phyloP scores from a whole-genome alignment of 2,329 filamentous ascomycete genomes.

The Hymenoscyphus repandus region DNA sequence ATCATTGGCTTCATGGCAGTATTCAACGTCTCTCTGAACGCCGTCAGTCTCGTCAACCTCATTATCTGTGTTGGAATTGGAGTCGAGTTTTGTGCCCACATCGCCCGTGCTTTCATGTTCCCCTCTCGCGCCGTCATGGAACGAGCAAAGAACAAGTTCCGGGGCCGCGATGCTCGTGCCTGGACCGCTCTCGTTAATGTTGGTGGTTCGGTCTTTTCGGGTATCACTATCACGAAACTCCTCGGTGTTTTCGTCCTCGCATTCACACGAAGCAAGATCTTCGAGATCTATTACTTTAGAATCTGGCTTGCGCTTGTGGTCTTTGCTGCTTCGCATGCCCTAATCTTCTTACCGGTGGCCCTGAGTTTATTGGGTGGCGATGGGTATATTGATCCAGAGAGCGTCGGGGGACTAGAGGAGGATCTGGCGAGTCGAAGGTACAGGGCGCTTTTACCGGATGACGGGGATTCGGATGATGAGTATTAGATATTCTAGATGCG shows the following conservation, averaged over 20 bases:
- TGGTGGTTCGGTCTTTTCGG: constrained; percentile 88
- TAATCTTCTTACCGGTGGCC: constrained; percentile 87
- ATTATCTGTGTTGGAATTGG: constrained; percentile 96
- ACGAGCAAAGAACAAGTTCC: constrained; percentile 69
- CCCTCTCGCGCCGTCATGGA: constrained; percentile 80
- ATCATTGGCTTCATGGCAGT: constrained; percentile 95
- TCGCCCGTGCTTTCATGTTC: constrained; percentile 94
- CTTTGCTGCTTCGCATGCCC: constrained; percentile 81
- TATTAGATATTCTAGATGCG: no score
- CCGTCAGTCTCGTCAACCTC: constrained; percentile 90
- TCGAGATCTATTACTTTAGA: constrained; percentile 98
- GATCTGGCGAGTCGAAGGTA: constrained; percentile 78
- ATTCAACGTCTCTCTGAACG: constrained; percentile 84
- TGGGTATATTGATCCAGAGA: constrained; percentile 83
- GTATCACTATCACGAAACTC: constrained; percentile 93
- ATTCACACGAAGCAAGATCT: constrained; percentile 96
- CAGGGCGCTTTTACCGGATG: constrained; percentile 70
- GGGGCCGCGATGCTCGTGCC: constrained; percentile 75
- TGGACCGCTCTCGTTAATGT: constrained; percentile 96
- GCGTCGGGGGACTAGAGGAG: constrained; percentile 82
- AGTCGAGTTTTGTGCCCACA: constrained; percentile 96
- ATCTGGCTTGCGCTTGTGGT: constrained; percentile 91
- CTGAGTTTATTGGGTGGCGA: constrained; percentile 80
- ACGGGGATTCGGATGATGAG: constrained; percentile 45
- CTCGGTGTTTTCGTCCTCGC: constrained; percentile 87